Evolutionary conservation across 2,329 filamentous ascomycete species (phyloP), one percentile per base, ranked within the genome.

Genomic region (Aspergillus costaricaensis): DNA sequence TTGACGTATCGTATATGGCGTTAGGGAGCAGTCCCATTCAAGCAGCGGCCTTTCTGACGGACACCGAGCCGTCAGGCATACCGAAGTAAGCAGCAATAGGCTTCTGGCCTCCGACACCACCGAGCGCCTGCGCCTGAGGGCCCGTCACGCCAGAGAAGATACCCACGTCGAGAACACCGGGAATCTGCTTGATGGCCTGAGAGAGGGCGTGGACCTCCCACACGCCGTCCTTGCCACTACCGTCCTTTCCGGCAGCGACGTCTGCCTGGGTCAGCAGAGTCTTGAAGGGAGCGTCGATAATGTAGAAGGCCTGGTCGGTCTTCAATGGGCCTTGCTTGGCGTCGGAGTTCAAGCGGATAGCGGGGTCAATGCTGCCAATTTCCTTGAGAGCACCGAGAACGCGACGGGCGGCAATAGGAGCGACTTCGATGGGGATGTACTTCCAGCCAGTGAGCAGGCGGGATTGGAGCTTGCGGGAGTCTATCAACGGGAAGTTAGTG

Each of bases 51-150:
- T 72, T 76, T 65, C 81, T 73, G 51, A 88, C 80, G 69, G 88
- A 79, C 14, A 91, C 88, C 10, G 81, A 82, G 3, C 91, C 91
- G 71, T 91, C 90, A 48, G 89, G 85, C 86, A 95, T 91, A 38
- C 95, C 95, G 78, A 98, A 99, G 80, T 98, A 99, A 23, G 92
- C 93, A 27, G 92, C 92, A 12, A 97, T 85, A 0, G 95, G 95
- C 79, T 94, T 96, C 80, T 97, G 92, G 0, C 91, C 92, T 51
- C 90, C 89, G 51, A 86, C 78, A 57, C 83, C 81, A 65, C 86
- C 83, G 60, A 83, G 81, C 57, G 83, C 80, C 44, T 84, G 85
- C 61, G 86, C 85, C 74, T 96, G 83, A 15, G 86, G 80, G 0
- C 94, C 94, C 62, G 94, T 93, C 70, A 88, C 74, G 3, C 94